phyloP scores from a whole-genome alignment of 2,329 filamentous ascomycete genomes.

The Penicillium sclerotigenum region DNA sequence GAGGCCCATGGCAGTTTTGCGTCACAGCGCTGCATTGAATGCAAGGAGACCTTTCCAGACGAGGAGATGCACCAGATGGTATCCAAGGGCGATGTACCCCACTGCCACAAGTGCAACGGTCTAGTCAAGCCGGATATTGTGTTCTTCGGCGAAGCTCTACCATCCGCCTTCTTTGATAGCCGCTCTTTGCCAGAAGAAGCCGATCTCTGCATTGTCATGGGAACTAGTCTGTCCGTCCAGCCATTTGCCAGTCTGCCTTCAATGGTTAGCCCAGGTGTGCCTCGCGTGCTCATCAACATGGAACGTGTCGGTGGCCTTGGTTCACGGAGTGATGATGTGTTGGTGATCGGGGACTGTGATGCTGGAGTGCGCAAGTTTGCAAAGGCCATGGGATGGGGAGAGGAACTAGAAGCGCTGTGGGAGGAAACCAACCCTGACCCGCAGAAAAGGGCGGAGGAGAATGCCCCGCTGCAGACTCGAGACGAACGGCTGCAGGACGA shows the following conservation, averaged over 20 bases:
- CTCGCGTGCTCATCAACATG: constrained; percentile 82
- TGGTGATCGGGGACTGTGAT: constrained; percentile 81
- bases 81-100: constrained; percentile 64
- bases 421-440: constrained; percentile 61
- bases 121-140: constrained; percentile 93
- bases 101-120: constrained; percentile 68
- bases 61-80: constrained; percentile 71
- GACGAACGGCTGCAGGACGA: constrained; percentile 59
- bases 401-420: constrained; percentile 79
- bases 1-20: constrained; percentile 97
- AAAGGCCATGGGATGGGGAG: constrained; percentile 75
- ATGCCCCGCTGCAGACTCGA: constrained; percentile 42
- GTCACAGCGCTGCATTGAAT: constrained; percentile 86
- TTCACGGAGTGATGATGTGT: constrained; percentile 74
- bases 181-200: constrained; percentile 57
- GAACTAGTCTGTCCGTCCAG: constrained; percentile 81
- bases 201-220: constrained; percentile 80
- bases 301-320: constrained; percentile 80
- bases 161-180: constrained; percentile 62
- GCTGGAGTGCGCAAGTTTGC: constrained; percentile 74
- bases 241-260: constrained; percentile 82
- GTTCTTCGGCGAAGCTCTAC: constrained; percentile 80
- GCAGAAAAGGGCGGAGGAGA: constrained; percentile 48
- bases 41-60: constrained; percentile 67
- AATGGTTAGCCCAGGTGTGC: constrained; percentile 59